A percentile compares a stretch with the other conserved stretches of the same genome.
These are phyloP conservation scores for Lanmaoa pseudosensibilis DNA, from an alignment of 768 basidiomycete species.

Conservation along the genomic window DNA sequence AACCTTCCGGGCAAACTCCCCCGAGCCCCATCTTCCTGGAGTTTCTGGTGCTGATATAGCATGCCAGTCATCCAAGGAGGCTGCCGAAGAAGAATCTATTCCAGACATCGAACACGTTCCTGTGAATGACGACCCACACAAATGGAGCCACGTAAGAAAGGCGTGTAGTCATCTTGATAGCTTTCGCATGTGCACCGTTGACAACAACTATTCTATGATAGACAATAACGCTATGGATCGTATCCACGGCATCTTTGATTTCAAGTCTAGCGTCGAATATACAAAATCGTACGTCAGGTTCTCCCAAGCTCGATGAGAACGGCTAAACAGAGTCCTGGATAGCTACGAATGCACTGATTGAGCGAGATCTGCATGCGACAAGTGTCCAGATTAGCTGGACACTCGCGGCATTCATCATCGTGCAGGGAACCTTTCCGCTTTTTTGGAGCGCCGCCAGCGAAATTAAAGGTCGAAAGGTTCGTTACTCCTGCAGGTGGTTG, in stretches of 20 bases:
- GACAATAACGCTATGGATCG: slow-evolving; percentile 29
- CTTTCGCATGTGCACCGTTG: neutral
- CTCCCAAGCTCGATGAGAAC: neutral
- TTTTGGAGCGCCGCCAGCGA: slow-evolving; percentile 72
- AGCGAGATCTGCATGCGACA: slow-evolving; percentile 58
- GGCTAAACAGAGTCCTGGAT: neutral
- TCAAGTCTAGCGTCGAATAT: slow-evolving; percentile 30
- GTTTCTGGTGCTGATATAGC: slow-evolving; percentile 1
- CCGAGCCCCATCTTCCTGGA: neutral
- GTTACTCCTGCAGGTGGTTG: slow-evolving; percentile 9
- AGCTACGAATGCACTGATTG: slow-evolving; percentile 67
- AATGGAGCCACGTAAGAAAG: slow-evolving; percentile 58
- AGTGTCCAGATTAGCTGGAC: slow-evolving; percentile 62
- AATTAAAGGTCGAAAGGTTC: slow-evolving; percentile 71
- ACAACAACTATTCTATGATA: slow-evolving; percentile 4
- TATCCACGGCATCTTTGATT: slow-evolving; percentile 26
- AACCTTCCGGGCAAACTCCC: neutral
- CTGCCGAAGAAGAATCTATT: slow-evolving; percentile 3
- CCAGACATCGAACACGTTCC: slow-evolving; percentile 37
- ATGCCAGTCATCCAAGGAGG: slow-evolving; percentile 1
- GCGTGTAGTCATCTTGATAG: slow-evolving; percentile 30
- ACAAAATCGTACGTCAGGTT: slow-evolving; percentile 28
- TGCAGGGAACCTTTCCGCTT: slow-evolving; percentile 69
- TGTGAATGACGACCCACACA: slow-evolving; percentile 61
- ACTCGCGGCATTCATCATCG: slow-evolving; percentile 68